Percentiles rank a stretch among this genome's conserved stretches.
Conservation (phyloP, 176 grass and related monocot species). For the Zoysia pacifica region DNA sequence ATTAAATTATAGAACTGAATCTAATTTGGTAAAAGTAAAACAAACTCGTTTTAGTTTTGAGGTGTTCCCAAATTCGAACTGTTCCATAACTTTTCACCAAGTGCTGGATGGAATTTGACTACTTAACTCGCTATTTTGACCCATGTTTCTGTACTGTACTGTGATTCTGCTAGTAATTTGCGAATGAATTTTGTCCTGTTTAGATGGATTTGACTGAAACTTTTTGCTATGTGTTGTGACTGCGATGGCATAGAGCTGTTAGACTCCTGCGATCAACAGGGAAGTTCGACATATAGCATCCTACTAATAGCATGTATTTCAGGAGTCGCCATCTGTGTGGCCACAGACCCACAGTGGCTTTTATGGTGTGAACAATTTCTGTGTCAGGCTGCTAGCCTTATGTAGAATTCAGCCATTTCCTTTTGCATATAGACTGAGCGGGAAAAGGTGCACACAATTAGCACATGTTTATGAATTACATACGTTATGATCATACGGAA, state of each 20-base stretch:
- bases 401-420: constrained; percentile 20
- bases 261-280: constrained; percentile 34
- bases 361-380: constrained; percentile 34
- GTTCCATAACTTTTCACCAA: constrained; percentile 31
- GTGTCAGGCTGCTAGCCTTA: constrained; percentile 7
- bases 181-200: constrained; percentile 30
- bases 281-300: constrained; percentile 30
- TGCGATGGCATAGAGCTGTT: constrained; percentile 40
- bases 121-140: constrained; percentile 10
- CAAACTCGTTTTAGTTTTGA: neutral
- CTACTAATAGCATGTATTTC: neutral
- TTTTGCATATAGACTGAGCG: constrained; percentile 29
- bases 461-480: constrained; percentile 28
- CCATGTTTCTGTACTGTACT: neutral
- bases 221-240: constrained; percentile 32
- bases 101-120: constrained; percentile 40
- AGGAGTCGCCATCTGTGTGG: constrained; percentile 4
- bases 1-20: neutral
- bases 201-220: constrained; percentile 24
- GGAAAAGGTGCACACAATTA: constrained; percentile 29
- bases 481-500: constrained; percentile 23
- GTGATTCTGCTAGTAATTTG: constrained; percentile 16
- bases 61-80: constrained; percentile 22
- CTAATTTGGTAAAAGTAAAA: neutral
- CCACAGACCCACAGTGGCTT: constrained; percentile 11